phyloP scores from a whole-genome alignment of 192 early-diverging fungal species.

The Umbelopsis vinacea region DNA sequence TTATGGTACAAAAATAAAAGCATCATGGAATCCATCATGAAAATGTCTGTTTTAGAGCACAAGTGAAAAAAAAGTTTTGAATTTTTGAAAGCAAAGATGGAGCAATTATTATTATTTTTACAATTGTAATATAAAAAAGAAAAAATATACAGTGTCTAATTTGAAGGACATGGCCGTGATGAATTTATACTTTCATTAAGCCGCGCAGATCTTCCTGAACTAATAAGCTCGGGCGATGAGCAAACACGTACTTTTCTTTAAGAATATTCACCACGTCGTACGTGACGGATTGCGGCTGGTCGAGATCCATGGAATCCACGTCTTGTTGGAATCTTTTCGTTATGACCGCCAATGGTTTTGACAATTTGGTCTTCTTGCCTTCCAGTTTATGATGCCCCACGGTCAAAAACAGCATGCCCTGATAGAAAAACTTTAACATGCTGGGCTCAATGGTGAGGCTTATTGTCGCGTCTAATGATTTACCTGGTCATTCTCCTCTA shows the following conservation, averaged over 20 bases:
- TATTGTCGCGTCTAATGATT: background rate
- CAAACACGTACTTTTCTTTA: slow-evolving; percentile 43
- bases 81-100: background rate
- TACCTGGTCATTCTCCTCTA: background rate
- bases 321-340: slow-evolving; percentile 9
- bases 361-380: slow-evolving; percentile 35
- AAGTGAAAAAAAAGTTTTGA: no score
- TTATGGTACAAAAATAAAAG: background rate
- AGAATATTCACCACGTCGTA: slow-evolving; percentile 40
- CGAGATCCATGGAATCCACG: slow-evolving; percentile 12
- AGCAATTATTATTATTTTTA: background rate
- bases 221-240: slow-evolving; percentile 31
- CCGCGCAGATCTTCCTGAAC: slow-evolving; percentile 41
- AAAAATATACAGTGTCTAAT: background rate
- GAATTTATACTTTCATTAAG: slow-evolving; percentile 22
- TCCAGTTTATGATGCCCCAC: slow-evolving; percentile 42
- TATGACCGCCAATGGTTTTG: slow-evolving; percentile 42
- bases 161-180: background rate
- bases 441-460: background rate
- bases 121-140: no score
- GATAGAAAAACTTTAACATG: background rate
- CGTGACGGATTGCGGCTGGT: background rate
- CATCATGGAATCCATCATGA: slow-evolving; percentile 20
- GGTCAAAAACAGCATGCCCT: slow-evolving; percentile 12
- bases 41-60: background rate